A percentile compares a stretch with the other conserved stretches of the same genome.
These are phyloP conservation scores for Mycena pura DNA, from an alignment of 768 basidiomycete species.

Conservation along the genomic window DNA sequence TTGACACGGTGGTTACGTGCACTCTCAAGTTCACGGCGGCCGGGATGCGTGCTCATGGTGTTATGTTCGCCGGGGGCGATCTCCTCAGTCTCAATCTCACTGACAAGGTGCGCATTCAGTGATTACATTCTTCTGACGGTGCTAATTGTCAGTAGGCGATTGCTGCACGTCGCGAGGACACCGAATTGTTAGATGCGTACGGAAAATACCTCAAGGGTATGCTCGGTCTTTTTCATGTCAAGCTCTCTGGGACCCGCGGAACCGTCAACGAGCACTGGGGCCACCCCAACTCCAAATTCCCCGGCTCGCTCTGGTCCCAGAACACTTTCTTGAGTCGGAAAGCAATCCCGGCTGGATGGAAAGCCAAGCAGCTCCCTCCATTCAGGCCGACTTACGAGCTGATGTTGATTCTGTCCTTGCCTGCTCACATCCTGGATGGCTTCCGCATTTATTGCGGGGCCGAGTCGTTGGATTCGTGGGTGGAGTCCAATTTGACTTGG, in stretches of 20 bases:
- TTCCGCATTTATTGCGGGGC: slow-evolving; percentile 15
- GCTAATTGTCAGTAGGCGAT: too few relatives aligned
- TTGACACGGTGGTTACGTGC: too few relatives aligned
- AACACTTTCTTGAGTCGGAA: slow-evolving; percentile 16
- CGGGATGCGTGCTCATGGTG: too few relatives aligned
- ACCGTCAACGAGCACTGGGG: slow-evolving; percentile 37
- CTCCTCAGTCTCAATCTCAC: slow-evolving; percentile 4
- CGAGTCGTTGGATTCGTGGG: slow-evolving; percentile 1
- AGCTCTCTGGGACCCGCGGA: slow-evolving; percentile 28
- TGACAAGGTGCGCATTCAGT: slow-evolving; percentile 4
- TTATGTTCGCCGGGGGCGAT: too few relatives aligned
- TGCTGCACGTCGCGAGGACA: slow-evolving; percentile 29
- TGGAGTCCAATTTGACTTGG: not conserved
- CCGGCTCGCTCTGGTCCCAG: slow-evolving; percentile 17
- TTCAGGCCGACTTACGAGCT: slow-evolving; percentile 16
- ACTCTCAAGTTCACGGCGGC: slow-evolving; percentile 26
- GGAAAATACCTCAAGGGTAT: slow-evolving; percentile 26
- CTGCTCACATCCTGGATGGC: slow-evolving; percentile 16
- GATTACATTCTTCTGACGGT: not conserved
- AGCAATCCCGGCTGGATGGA: slow-evolving; percentile 16
- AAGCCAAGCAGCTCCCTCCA: slow-evolving; percentile 18
- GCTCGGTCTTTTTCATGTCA: slow-evolving; percentile 35
- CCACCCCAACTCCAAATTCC: slow-evolving; percentile 28
- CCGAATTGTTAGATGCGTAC: slow-evolving; percentile 26
- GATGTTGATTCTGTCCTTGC: slow-evolving; percentile 9